Percentiles rank a stretch among this genome's conserved stretches.
Evolutionary conservation across 75 land plant species (phyloP).

Genomic region (Gnetum montanum): DNA sequence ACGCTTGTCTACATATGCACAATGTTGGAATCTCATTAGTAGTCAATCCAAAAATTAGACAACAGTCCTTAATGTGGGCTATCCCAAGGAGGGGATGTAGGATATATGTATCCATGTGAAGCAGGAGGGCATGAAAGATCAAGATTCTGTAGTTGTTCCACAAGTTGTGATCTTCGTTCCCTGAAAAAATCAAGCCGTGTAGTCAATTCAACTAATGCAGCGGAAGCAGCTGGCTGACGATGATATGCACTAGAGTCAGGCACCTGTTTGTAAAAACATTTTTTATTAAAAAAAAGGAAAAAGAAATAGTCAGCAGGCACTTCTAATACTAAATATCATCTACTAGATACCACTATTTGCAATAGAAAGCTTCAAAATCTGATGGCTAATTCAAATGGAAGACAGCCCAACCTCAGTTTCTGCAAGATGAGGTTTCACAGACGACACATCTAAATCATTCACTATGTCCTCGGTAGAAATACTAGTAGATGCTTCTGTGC

Average conservation of each 20-base stretch:
- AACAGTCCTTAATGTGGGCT: slow-evolving; percentile 6
- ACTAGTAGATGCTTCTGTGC: slow-evolving; percentile 37
- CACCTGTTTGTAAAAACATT: too few species aligned
- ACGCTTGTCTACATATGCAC: slow-evolving; percentile 2
- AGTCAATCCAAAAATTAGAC: not conserved
- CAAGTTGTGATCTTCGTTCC: slow-evolving; percentile 88
- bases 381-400: too few species aligned
- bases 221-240: slow-evolving; percentile 61
- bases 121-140: slow-evolving; percentile 55
- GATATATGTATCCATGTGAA: slow-evolving; percentile 28
- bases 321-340: slow-evolving; percentile 35
- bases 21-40: slow-evolving; percentile 4
- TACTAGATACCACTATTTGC: slow-evolving; percentile 13
- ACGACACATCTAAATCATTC: not conserved
- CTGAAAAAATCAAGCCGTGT: slow-evolving; percentile 94
- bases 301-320: not conserved
- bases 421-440: not conserved
- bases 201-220: slow-evolving; percentile 78
- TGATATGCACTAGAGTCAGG: slow-evolving; percentile 10
- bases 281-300: not conserved
- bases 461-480: slow-evolving; percentile 27
- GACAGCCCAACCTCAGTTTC: slow-evolving; percentile 1
- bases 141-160: slow-evolving; percentile 92
- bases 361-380: not conserved
- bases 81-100: slow-evolving; percentile 52